Conservation (phyloP, 2,329 filamentous ascomycete species). For the Calonectria honghensis region DNA sequence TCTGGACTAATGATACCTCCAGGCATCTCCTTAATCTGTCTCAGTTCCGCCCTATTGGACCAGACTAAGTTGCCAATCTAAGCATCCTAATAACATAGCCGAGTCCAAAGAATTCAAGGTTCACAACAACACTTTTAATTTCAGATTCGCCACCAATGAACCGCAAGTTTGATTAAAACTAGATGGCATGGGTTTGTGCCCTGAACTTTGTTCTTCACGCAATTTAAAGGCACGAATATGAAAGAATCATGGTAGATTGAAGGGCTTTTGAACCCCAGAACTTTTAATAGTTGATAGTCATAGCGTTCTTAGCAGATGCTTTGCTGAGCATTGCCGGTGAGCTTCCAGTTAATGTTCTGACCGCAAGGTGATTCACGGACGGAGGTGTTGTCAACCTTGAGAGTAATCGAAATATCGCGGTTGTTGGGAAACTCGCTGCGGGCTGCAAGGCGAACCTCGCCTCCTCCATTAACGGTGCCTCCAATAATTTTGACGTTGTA, state of each 20-base stretch:
- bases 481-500: conserved; percentile 71
- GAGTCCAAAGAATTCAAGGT: not conserved
- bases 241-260: not conserved
- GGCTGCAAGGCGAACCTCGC: conserved; percentile 72
- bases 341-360: conserved; percentile 69
- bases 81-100: not conserved
- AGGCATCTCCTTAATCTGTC: not conserved
- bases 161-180: not conserved
- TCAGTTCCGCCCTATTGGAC: not conserved
- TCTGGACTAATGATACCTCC: not conserved
- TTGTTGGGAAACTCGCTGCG: conserved; percentile 73
- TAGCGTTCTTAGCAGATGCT: conserved; percentile 62
- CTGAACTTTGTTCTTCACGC: not conserved
- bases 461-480: conserved; percentile 72
- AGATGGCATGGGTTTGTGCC: not conserved
- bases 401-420: conserved; percentile 69
- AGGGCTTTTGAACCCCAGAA: not conserved
- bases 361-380: conserved; percentile 74
- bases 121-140: not conserved
- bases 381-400: conserved; percentile 69
- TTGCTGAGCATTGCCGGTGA: conserved; percentile 66
- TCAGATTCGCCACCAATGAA: not conserved
- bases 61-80: not conserved
- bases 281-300: not conserved
- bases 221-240: not conserved